Evolutionary conservation across 805 yeast genomes (phyloP), one percentile per base, ranked within the genome.

Genomic region (Allodekkera sacchari): DNA sequence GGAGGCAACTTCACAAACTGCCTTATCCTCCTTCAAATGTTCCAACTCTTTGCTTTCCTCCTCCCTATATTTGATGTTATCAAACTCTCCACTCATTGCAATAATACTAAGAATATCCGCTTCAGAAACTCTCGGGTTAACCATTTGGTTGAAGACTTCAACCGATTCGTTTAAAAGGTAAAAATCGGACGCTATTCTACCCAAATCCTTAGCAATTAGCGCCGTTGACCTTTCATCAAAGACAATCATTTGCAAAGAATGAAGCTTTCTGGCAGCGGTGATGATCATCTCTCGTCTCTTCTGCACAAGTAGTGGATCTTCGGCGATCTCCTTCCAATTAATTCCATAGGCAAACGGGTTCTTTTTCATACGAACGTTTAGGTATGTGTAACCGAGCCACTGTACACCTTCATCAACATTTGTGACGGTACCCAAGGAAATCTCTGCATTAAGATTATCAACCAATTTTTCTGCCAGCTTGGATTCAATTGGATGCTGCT

Each of bases 341-440:
- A 94, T 74, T 18, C 95, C 98, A 50, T 92, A 92, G 0, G 82
- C 79, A 50, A 87, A 78, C 2, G 99, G 98, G 42, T 87, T 89
- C 50, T 85, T 83, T 36, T 81, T 74, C 98, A 92, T 92, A 36
- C 99, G 64, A 3, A 89, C 96, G 59, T 74, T 79, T 71, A 92
- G 66, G 50, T 92, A 92, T 0, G 98, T 92, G 47, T 94, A 92
- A 4, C 98, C 97, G n/a, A 92, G 64, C 99, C 99, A 92, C 41
- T 79, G 84, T 1, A 92, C 81, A 35, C 88, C 99, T 59, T 92
- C 98, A 19, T 83, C 94, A 8, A 92, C 76, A 47, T 80, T 88
- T 1, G 97, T 85, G 2, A 92, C 97, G 0, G 94, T 88, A 2
- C 99, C 99, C 13, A 92, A 57, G 0, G 97, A 81, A 15, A 94